These are phyloP conservation scores for Filobasidium wieringae DNA, from an alignment of 768 basidiomycete species.

Conservation along the genomic window DNA sequence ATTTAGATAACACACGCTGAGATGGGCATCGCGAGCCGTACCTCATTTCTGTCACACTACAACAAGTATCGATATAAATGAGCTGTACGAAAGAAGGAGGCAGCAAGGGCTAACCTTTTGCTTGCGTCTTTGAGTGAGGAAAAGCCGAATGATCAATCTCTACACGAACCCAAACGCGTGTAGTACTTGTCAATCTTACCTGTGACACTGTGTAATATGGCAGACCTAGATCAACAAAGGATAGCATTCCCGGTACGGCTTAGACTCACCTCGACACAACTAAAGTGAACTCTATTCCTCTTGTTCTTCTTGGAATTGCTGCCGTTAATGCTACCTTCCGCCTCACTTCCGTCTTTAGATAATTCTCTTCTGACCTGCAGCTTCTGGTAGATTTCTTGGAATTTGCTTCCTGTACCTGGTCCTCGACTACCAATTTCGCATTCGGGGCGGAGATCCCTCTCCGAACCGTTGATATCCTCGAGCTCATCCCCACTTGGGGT, in stretches of 20 bases:
- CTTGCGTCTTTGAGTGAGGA: constrained; percentile 25
- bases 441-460: no score
- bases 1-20: constrained; percentile 1
- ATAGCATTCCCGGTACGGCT: no score
- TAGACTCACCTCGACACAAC: constrained; percentile 23
- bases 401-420: background rate
- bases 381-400: background rate
- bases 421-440: background rate
- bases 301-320: constrained; percentile 17
- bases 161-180: no score
- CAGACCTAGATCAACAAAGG: background rate
- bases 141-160: no score
- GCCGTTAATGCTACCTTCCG: background rate
- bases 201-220: background rate
- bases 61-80: background rate
- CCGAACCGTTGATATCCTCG: background rate
- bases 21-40: background rate
- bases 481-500: background rate
- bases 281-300: constrained; percentile 35
- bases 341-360: background rate
- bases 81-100: background rate
- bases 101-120: constrained; percentile 21
- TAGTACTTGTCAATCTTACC: no score
- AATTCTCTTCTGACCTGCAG: background rate
- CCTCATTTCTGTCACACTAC: constrained; percentile 2